Base-by-base conservation (phyloP, 352 stramenopile species). In the Phytophthora idaei region DNA sequence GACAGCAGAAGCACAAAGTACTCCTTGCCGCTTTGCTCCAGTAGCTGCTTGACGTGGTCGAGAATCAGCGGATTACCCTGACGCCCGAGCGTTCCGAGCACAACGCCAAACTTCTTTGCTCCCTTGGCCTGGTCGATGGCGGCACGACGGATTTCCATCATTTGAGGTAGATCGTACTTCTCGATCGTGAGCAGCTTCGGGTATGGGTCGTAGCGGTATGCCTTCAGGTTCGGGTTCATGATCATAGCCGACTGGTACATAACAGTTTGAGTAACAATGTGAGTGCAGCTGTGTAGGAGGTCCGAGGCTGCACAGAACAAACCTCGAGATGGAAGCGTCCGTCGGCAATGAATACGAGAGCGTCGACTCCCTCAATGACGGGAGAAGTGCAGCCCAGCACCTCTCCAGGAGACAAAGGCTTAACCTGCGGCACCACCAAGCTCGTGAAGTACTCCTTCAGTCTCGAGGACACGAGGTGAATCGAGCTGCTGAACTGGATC, bases 201-300 rank as follows among this genome's bases (percentile, higher is more conserved):
- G 76, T 99, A 99, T n/a, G 98, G 98, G 67, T 99, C 97, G 74
- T 99, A 99, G 41, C 98, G 86, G 57, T 98, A 98, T 12, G 98
- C 97, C 49, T 93, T 78, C 34, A 99, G 70, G 21, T 87, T 73
- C 8, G 98, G 98, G 77, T 99, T 99, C 45, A 94, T 91, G 71
- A 99, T 99, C 97, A 99, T 99, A 29, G 95, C 94, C 5, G 92
- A 95, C 88, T 97, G 36, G 25, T 11, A 50, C 0, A 41, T 17
- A 50, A 21, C 21, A 21, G 21, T 21, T 21, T 21, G 12, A 65
- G 34, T 14, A 50, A 61, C 12, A 28, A 45, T 9, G 31, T 57
- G 31, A 57, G 47, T 28, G 29, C 8, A 37, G 11, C 2, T 7
- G 34, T 11, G 31, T 49, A 41, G 25, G 10, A 45, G 14, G 10